Conservation (phyloP, 306 rosid species). For the Vicia faba region DNA sequence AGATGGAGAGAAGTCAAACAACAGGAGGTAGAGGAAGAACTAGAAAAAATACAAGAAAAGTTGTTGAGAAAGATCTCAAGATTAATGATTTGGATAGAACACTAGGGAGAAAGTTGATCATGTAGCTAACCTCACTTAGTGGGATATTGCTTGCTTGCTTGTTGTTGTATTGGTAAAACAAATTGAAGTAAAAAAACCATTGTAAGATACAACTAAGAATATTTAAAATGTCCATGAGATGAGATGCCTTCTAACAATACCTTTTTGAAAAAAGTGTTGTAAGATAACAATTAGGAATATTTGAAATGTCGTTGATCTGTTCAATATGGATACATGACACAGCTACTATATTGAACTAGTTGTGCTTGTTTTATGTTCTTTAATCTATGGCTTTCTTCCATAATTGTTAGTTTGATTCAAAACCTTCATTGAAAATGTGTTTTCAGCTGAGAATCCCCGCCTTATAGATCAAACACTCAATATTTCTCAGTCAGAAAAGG, state of each 20-base stretch:
- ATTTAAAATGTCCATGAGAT: neutral
- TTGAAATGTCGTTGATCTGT: neutral
- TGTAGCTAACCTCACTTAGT: too few species aligned
- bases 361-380: slow-evolving; percentile 26
- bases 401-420: neutral
- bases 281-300: neutral
- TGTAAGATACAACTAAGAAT: neutral
- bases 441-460: slow-evolving; percentile 47
- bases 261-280: neutral
- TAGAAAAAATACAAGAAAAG: too few species aligned
- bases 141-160: too few species aligned
- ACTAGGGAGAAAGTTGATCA: too few species aligned
- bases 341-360: neutral
- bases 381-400: slow-evolving; percentile 13
- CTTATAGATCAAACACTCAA: slow-evolving; percentile 44
- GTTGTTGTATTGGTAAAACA: neutral
- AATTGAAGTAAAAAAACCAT: neutral
- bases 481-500: slow-evolving; percentile 44
- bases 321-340: neutral
- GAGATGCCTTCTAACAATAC: neutral
- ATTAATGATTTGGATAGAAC: too few species aligned
- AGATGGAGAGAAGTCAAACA: too few species aligned
- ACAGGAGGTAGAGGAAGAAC: too few species aligned
- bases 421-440: slow-evolving; percentile 33
- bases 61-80: too few species aligned